Percentiles rank a stretch among this genome's conserved stretches.
Evolutionary conservation across 75 land plant genomes (phyloP).

Genomic region (Pinus taeda): DNA sequence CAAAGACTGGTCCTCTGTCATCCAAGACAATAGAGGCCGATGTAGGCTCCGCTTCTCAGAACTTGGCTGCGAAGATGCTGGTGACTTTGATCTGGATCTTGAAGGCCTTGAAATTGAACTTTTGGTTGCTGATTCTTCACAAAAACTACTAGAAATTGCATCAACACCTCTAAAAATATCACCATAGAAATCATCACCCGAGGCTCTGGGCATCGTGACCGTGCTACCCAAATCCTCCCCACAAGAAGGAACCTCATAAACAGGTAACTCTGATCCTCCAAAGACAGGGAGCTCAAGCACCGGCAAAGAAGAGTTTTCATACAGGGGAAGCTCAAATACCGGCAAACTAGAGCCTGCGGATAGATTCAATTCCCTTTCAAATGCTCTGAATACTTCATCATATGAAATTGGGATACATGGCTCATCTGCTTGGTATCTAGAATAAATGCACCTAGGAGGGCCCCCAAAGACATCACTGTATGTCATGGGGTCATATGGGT

Average conservation of each 20-base stretch:
- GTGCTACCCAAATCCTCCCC: not conserved
- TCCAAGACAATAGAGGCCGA: not conserved
- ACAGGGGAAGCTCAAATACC: conserved; percentile 9
- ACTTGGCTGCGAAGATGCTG: not conserved
- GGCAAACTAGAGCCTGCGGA: not conserved
- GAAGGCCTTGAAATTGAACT: not conserved
- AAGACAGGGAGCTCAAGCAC: conserved; percentile 10
- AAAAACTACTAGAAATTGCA: not conserved
- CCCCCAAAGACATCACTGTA: conserved; percentile 12
- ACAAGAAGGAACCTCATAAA: not conserved
- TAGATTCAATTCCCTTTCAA: conserved; percentile 1
- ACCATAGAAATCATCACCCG: conserved; percentile 11
- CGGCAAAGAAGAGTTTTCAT: conserved; percentile 10
- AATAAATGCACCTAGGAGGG: conserved; percentile 8
- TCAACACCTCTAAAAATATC: conserved; percentile 8
- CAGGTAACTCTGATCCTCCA: conserved; percentile 9
- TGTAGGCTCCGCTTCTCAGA: not conserved
- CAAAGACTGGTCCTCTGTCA: conserved; percentile 1
- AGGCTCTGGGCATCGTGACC: not conserved
- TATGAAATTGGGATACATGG: not conserved
- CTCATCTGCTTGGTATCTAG: not conserved
- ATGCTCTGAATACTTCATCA: not conserved
- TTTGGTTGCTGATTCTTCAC: conserved; percentile 4
- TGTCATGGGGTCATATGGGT: not conserved
- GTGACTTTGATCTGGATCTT: conserved; percentile 3